phyloP scores from a whole-genome alignment of 345 rosid species.

The Gossypium rotundifolium region DNA sequence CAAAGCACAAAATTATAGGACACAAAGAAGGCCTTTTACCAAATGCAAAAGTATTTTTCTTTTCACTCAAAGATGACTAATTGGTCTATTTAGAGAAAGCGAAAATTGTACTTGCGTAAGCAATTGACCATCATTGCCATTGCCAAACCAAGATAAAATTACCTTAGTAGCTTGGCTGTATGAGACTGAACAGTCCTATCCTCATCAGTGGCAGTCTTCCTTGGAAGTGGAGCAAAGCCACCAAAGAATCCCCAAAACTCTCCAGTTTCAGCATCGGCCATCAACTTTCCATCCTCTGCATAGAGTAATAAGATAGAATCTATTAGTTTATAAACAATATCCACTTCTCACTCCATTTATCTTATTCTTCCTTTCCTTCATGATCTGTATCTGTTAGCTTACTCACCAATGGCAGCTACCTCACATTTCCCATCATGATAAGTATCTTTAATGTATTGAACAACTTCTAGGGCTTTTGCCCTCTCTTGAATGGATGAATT shows the following conservation, averaged over 20 bases:
- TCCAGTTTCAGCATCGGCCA: slow-evolving; percentile 99
- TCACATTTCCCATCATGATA: slow-evolving; percentile 97
- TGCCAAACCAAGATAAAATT: slow-evolving; percentile 16
- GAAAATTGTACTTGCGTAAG: neutral
- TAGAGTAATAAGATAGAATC: slow-evolving; percentile 16
- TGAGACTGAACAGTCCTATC: slow-evolving; percentile 39
- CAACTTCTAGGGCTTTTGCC: slow-evolving; percentile 98
- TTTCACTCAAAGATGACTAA: neutral
- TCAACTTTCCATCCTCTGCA: slow-evolving; percentile 91
- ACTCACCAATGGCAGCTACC: slow-evolving; percentile 89
- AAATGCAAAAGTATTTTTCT: neutral
- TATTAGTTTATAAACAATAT: neutral
- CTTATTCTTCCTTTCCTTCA: neutral
- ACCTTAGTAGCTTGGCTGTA: slow-evolving; percentile 62
- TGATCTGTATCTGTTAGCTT: slow-evolving; percentile 14
- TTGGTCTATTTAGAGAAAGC: neutral
- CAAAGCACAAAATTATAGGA: slow-evolving; percentile 1
- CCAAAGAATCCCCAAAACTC: slow-evolving; percentile 98
- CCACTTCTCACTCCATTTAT: neutral
- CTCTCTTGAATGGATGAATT: slow-evolving; percentile 97
- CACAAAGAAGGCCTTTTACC: neutral
- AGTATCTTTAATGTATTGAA: slow-evolving; percentile 92
- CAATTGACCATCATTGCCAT: neutral
- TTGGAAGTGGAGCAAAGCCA: slow-evolving; percentile 99
- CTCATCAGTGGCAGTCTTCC: slow-evolving; percentile 57